A percentile compares a stretch with the other conserved stretches of the same genome.
phyloP scores from a whole-genome alignment of 371 early-diverging fungal species.

The Mucor irregularis region DNA sequence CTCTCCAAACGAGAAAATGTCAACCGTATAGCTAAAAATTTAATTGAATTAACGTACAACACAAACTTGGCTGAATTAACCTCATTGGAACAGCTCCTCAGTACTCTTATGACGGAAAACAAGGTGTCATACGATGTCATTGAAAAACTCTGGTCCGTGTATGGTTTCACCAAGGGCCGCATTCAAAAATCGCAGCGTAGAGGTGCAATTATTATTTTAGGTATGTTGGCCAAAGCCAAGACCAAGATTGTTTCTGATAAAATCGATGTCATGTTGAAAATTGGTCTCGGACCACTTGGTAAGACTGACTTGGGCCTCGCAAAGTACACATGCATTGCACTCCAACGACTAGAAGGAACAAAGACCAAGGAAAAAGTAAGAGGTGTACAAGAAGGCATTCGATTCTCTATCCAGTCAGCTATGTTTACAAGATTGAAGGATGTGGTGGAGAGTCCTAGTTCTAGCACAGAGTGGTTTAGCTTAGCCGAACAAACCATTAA shows the following conservation, averaged over 20 bases:
- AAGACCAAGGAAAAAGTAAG: slow-evolving; percentile 53
- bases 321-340: slow-evolving; percentile 86
- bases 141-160: slow-evolving; percentile 86
- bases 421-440: slow-evolving; percentile 66
- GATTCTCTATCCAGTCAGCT: slow-evolving; percentile 73
- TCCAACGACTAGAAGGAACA: slow-evolving; percentile 73
- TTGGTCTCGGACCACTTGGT: slow-evolving; percentile 87
- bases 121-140: slow-evolving; percentile 68
- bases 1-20: slow-evolving; percentile 61
- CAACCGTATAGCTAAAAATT: slow-evolving; percentile 65
- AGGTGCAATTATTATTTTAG: slow-evolving; percentile 89
- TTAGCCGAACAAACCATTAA: slow-evolving; percentile 93
- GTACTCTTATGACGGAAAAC: slow-evolving; percentile 66
- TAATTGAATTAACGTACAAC: slow-evolving; percentile 80
- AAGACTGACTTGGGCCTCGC: slow-evolving; percentile 77
- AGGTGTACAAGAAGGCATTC: slow-evolving; percentile 60
- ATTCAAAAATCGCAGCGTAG: slow-evolving; percentile 76
- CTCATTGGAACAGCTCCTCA: slow-evolving; percentile 89
- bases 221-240: slow-evolving; percentile 88
- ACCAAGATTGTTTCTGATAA: slow-evolving; percentile 79
- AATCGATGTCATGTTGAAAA: slow-evolving; percentile 75
- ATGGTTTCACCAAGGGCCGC: slow-evolving; percentile 68
- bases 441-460: slow-evolving; percentile 62
- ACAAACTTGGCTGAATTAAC: slow-evolving; percentile 91
- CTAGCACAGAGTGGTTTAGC: slow-evolving; percentile 78